Evolutionary conservation across 2,329 filamentous ascomycete species (phyloP).

Genomic region (Epichloe sylvatica): DNA sequence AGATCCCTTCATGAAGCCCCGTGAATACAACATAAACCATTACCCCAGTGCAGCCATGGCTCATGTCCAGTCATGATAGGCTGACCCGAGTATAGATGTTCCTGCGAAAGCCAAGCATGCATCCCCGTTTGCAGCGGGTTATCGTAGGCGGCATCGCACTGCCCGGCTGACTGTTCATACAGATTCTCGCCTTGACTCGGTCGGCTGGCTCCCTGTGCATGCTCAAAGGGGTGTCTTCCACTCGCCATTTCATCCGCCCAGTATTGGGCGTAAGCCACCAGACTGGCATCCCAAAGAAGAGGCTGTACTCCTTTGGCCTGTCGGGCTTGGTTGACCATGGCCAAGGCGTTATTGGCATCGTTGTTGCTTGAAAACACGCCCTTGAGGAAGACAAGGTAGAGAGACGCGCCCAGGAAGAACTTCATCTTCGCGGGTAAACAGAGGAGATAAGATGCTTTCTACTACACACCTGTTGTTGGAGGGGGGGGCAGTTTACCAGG

Average conservation of each 20-base stretch:
- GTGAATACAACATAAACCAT: background rate
- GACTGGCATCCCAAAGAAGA: conserved; percentile 17
- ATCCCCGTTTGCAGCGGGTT: conserved; percentile 17
- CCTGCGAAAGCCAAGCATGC: conserved; percentile 19
- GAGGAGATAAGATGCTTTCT: too few relatives aligned
- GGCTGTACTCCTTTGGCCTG: conserved; percentile 14
- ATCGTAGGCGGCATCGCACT: conserved; percentile 17
- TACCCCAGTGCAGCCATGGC: conserved; percentile 25
- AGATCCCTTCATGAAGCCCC: background rate
- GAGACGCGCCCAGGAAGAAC: background rate
- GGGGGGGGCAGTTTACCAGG: background rate
- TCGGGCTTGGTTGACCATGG: conserved; percentile 20
- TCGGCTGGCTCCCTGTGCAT: conserved; percentile 17
- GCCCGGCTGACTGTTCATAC: conserved; percentile 17
- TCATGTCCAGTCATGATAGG: conserved; percentile 20
- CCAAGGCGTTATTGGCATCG: conserved; percentile 14
- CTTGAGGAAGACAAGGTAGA: conserved; percentile 5
- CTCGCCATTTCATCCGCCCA: conserved; percentile 22
- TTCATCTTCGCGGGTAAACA: conserved; percentile 1
- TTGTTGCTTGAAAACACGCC: conserved; percentile 8
- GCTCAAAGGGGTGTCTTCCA: conserved; percentile 16
- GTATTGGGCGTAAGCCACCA: conserved; percentile 19
- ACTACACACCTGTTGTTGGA: background rate
- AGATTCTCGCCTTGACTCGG: conserved; percentile 23
- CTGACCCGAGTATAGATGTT: conserved; percentile 15